A percentile compares a stretch with the other conserved stretches of the same genome.
Evolutionary conservation across 768 basidiomycete genomes (phyloP).

Genomic region (Boletus subparvulus): DNA sequence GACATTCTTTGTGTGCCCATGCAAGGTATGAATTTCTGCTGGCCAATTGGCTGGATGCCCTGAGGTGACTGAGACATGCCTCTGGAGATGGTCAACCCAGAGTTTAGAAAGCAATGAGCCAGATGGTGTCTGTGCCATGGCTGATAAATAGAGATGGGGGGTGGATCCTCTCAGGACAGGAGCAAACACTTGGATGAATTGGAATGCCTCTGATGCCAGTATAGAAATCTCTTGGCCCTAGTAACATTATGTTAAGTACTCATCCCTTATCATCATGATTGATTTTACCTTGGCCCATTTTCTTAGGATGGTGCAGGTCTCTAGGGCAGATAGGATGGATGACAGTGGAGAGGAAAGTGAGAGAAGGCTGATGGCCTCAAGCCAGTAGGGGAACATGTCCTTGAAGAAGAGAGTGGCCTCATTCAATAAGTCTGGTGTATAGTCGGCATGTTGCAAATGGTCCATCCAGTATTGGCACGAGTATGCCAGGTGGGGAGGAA

Average conservation of each 20-base stretch:
- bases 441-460: not conserved
- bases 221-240: not conserved
- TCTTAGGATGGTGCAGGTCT: not conserved
- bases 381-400: not conserved
- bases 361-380: slow-evolving; percentile 28
- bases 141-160: not conserved
- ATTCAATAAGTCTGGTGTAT: not conserved
- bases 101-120: not conserved
- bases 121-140: not conserved
- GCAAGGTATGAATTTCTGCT: not conserved
- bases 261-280: not conserved
- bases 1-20: not conserved
- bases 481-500: not conserved
- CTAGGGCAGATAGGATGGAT: not conserved
- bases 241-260: not conserved
- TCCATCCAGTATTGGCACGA: not conserved
- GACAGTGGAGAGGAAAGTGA: not conserved
- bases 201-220: slow-evolving; percentile 4
- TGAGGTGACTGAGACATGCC: not conserved
- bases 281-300: slow-evolving; percentile 1
- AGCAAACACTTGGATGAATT: slow-evolving; percentile 3
- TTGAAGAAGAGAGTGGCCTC: not conserved
- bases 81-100: not conserved
- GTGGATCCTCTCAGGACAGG: slow-evolving; percentile 1
- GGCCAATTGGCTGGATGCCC: not conserved